Conservation (phyloP, 2,329 filamentous ascomycete species). For the Fonsecaea erecta region DNA sequence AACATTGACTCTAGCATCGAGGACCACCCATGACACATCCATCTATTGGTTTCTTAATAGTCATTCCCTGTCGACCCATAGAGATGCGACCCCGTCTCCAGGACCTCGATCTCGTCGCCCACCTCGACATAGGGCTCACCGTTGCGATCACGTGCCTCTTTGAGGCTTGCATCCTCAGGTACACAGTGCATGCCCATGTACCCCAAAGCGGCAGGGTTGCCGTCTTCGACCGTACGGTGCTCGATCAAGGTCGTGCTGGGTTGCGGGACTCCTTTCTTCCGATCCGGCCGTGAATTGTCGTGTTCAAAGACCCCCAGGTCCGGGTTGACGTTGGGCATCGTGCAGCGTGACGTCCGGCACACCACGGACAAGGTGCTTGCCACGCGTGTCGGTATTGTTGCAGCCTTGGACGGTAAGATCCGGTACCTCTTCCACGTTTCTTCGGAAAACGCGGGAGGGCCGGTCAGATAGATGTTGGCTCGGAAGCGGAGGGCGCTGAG, state of each 20-base stretch:
- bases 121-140: constrained; percentile 33
- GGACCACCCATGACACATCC: not conserved
- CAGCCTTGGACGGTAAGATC: constrained; percentile 27
- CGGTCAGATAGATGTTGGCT: constrained; percentile 36
- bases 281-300: constrained; percentile 30
- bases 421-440: constrained; percentile 37
- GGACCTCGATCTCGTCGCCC: constrained; percentile 36
- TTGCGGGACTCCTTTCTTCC: constrained; percentile 35
- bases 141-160: constrained; percentile 22
- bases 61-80: constrained; percentile 36
- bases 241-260: constrained; percentile 36
- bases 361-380: constrained; percentile 34
- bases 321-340: constrained; percentile 37
- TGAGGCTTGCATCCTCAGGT: constrained; percentile 34
- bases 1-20: not conserved
- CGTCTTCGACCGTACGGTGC: constrained; percentile 33
- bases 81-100: constrained; percentile 35
- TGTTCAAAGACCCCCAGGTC: constrained; percentile 33
- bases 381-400: constrained; percentile 20
- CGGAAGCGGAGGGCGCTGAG: constrained; percentile 37
- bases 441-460: constrained; percentile 34
- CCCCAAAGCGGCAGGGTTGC: constrained; percentile 34
- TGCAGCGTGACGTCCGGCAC: constrained; percentile 38
- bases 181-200: constrained; percentile 39
- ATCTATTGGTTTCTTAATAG: constrained; percentile 19